Evolutionary conservation across 1,284 basidiomycete genomes (phyloP).

Genomic region (Mycosarcoma mackinlayi): DNA sequence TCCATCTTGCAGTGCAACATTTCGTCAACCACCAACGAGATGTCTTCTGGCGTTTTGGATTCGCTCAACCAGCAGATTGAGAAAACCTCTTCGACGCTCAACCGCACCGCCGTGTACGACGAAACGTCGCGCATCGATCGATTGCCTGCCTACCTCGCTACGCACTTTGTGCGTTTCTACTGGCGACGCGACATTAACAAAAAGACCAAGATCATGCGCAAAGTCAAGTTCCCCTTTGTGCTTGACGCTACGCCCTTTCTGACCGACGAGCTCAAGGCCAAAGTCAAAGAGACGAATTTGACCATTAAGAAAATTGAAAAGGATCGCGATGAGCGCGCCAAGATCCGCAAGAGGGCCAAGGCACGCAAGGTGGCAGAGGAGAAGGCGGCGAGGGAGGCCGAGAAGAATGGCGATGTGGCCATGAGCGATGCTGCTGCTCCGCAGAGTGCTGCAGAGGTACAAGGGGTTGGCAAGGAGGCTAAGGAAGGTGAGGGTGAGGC

Average conservation of each 20-base stretch:
- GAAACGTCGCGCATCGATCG: conserved; percentile 84
- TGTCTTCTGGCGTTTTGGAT: conserved; percentile 86
- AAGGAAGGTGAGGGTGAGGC: conserved; percentile 2
- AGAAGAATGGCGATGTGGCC: conserved; percentile 70
- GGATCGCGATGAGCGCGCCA: conserved; percentile 84
- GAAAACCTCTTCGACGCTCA: conserved; percentile 83
- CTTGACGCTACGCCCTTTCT: conserved; percentile 86
- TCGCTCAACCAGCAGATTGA: conserved; percentile 85
- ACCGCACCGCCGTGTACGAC: conserved; percentile 84
- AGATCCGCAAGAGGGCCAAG: conserved; percentile 82
- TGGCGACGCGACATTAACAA: conserved; percentile 92
- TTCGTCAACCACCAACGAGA: conserved; percentile 83
- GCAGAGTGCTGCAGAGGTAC: not conserved
- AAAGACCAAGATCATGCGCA: conserved; percentile 75
- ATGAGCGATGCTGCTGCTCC: conserved; percentile 72
- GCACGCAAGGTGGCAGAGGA: conserved; percentile 67
- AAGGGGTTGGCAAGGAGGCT: no score
- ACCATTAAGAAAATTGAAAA: conserved; percentile 83
- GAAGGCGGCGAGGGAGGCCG: conserved; percentile 29
- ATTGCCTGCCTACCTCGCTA: conserved; percentile 82
- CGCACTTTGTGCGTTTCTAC: conserved; percentile 94
- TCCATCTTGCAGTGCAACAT: conserved; percentile 96
- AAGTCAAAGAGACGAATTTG: conserved; percentile 77
- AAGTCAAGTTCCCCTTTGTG: conserved; percentile 89
- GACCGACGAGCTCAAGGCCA: conserved; percentile 81